Base-by-base conservation (phyloP, 2,329 filamentous ascomycete species). In the Fusarium bulbicola region DNA sequence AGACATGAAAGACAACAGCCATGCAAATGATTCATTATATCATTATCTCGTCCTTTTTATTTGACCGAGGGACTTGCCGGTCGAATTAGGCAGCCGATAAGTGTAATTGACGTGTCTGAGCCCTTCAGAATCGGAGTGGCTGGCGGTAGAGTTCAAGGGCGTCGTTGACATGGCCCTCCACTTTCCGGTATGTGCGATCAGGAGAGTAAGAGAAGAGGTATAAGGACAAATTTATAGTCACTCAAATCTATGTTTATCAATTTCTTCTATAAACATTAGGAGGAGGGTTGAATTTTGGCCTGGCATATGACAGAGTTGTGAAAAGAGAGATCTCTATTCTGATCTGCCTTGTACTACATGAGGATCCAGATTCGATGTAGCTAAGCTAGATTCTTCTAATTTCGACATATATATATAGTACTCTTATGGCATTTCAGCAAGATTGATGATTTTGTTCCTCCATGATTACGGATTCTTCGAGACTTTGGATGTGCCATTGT, bases 371-470 rank as follows among this genome's bases (percentile, higher is more conserved):
- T 59, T 16, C 34, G 40, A 71, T 56, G 34, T 63, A 36, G 61
- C 5, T 13, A 15, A 12, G 21, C n/a, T 15, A 20, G 34, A 34
- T 32, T 26, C 7, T 30, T 12, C 8, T 11, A 50, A 28, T 32
- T 34, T 74, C 58, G 32, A 34, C 75, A 46, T 39, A 32, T 26
- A 81, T 49, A 82, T 81, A 21, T 73, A 73, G 40, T 84, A 89
- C 14, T 89, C 89, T 36, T 84, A 81, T 84, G 86, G 81, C 46
- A 90, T 85, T 46, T 91, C 89, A 0, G 62, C 88, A 5, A 88
- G 92, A 75, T 91, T 93, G 82, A 84, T 89, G 42, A 81, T 91
- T 93, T 93, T 75, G 88, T 93, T 21, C 78, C 91, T 24, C 13
- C 30, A 24, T 92, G 49, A 90, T 88, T 7, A 90, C 91, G 76